phyloP scores from a whole-genome alignment of 108 stramenopile genomes.

The Asterionellopsis glacialis region DNA sequence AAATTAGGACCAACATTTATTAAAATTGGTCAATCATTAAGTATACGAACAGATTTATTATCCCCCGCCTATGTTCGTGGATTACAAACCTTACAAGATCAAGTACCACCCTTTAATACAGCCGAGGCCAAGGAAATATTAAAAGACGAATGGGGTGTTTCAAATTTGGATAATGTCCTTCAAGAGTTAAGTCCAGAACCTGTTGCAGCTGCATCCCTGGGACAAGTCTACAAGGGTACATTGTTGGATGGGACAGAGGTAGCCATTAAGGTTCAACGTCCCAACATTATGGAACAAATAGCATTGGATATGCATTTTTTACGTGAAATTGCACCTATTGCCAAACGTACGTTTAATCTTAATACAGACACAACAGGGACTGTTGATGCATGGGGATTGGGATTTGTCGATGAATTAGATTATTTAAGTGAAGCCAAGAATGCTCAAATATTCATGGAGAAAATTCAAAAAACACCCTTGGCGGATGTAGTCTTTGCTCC shows the following conservation, averaged over 20 bases:
- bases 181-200: constrained; percentile 60
- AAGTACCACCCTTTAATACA: constrained; percentile 82
- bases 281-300: constrained; percentile 87
- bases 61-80: constrained; percentile 78
- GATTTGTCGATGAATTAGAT: constrained; percentile 95
- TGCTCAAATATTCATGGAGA: constrained; percentile 62
- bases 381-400: constrained; percentile 90
- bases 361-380: constrained; percentile 82
- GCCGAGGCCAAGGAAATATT: constrained; percentile 67
- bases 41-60: constrained; percentile 90
- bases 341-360: constrained; percentile 56
- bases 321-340: constrained; percentile 60
- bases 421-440: constrained; percentile 89
- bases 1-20: constrained; percentile 81
- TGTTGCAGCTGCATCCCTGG: constrained; percentile 89
- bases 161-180: constrained; percentile 53
- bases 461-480: constrained; percentile 61
- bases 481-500: constrained; percentile 82
- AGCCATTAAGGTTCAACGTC: constrained; percentile 96
- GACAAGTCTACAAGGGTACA: constrained; percentile 88
- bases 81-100: constrained; percentile 84
- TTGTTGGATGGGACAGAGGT: constrained; percentile 48
- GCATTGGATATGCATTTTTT: constrained; percentile 95
- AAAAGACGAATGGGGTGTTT: constrained; percentile 80
- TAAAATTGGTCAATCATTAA: constrained; percentile 93